A percentile compares a stretch with the other conserved stretches of the same genome.
phyloP scores from a whole-genome alignment of 805 yeast species.

The Metschnikowia continentalis region DNA sequence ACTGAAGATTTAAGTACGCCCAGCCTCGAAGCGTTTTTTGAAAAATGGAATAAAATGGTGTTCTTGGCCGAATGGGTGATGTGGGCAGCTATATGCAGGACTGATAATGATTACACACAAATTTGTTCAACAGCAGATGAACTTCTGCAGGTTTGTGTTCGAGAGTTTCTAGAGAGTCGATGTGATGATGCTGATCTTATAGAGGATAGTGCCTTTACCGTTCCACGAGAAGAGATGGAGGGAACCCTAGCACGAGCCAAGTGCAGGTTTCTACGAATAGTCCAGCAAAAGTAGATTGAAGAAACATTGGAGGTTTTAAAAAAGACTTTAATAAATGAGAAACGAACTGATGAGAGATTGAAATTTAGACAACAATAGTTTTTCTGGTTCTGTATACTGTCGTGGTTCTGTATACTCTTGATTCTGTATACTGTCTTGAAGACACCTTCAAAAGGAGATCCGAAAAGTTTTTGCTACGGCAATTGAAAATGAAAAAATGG shows the following conservation, averaged over 20 bases:
- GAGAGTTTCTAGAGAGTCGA: conserved; percentile 7
- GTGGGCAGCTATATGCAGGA: conserved; percentile 3
- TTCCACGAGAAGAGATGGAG: conserved; percentile 2
- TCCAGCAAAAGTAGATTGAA: background rate
- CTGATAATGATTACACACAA: background rate
- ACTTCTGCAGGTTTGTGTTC: background rate
- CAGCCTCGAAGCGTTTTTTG: conserved; percentile 18
- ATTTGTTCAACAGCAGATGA: conserved; percentile 1
- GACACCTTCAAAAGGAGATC: too few species aligned
- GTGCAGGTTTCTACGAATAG: conserved; percentile 2
- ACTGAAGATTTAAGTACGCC: conserved; percentile 7
- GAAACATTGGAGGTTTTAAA: background rate
- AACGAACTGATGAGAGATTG: too few species aligned
- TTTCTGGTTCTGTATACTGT: too few species aligned
- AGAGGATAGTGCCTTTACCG: conserved; percentile 9
- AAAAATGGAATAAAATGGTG: conserved; percentile 24
- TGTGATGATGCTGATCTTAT: conserved; percentile 13
- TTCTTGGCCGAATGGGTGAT: conserved; percentile 20
- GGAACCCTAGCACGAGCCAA: background rate
- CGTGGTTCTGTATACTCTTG: too few species aligned
- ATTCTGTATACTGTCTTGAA: too few species aligned
- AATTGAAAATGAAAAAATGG: conserved; percentile 72
- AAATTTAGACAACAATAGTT: too few species aligned
- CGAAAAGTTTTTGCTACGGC: conserved; percentile 63
- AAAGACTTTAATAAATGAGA: background rate